These are phyloP conservation scores for Venturia asperata DNA, from an alignment of 2,329 filamentous ascomycete species.

Conservation along the genomic window DNA sequence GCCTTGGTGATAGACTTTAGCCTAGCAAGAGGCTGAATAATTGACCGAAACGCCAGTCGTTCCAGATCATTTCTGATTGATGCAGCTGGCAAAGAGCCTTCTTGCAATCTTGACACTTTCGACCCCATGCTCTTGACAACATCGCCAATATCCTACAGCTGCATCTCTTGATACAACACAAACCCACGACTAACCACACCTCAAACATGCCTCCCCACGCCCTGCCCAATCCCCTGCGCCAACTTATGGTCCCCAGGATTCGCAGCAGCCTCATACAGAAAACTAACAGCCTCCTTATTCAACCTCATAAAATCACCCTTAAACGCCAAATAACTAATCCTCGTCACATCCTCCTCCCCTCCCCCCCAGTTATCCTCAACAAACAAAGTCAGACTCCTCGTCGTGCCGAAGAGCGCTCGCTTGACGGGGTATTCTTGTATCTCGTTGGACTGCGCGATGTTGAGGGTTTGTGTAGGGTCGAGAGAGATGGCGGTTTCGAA, in stretches of 20 bases:
- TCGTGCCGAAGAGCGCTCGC: constrained; percentile 79
- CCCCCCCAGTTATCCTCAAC: constrained; percentile 80
- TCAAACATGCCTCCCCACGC: constrained; percentile 28
- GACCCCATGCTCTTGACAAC: too few relatives aligned
- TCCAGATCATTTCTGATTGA: too few relatives aligned
- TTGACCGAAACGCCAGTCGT: too few relatives aligned
- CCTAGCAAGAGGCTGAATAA: too few relatives aligned
- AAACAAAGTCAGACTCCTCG: constrained; percentile 77
- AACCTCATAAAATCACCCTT: constrained; percentile 89
- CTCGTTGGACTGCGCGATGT: constrained; percentile 69
- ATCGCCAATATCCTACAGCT: too few relatives aligned
- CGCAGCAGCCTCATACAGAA: constrained; percentile 88
- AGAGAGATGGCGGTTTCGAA: constrained; percentile 68
- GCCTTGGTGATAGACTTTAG: too few relatives aligned
- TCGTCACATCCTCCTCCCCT: constrained; percentile 72
- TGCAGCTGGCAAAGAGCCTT: too few relatives aligned
- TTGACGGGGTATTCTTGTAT: constrained; percentile 84
- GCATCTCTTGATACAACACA: not conserved
- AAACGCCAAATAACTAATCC: constrained; percentile 79
- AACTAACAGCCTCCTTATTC: constrained; percentile 73
- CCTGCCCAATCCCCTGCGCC: constrained; percentile 34
- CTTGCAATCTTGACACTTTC: too few relatives aligned
- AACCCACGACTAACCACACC: not conserved
- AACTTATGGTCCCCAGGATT: constrained; percentile 79
- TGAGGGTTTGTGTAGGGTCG: constrained; percentile 64